phyloP scores from a whole-genome alignment of 2,329 filamentous ascomycete species.

The Curvularia spicifera region DNA sequence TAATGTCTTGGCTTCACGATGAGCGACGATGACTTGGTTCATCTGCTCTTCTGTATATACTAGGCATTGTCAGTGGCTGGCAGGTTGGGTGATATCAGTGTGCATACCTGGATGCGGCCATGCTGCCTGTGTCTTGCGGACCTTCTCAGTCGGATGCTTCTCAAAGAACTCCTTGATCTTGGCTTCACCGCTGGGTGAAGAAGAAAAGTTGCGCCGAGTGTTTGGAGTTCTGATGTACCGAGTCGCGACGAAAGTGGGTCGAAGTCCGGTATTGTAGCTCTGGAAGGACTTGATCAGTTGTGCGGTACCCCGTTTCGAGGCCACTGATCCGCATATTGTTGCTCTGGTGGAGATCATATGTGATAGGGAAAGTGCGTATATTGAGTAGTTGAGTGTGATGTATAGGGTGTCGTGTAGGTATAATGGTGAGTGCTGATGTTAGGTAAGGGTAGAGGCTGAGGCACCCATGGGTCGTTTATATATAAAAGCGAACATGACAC shows the following conservation, averaged over 20 bases:
- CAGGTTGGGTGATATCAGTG: neutral
- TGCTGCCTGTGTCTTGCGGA: conserved; percentile 55
- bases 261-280: conserved; percentile 37
- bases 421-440: conserved; percentile 21
- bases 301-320: conserved; percentile 47
- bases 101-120: conserved; percentile 44
- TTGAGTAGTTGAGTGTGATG: conserved; percentile 8
- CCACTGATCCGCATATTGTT: conserved; percentile 34
- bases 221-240: conserved; percentile 32
- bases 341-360: conserved; percentile 40
- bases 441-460: conserved; percentile 28
- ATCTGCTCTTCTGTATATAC: conserved; percentile 81
- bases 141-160: conserved; percentile 52
- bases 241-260: conserved; percentile 44
- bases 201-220: conserved; percentile 51
- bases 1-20: conserved; percentile 73
- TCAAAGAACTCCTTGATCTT: conserved; percentile 57
- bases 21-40: conserved; percentile 73
- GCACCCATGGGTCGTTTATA: conserved; percentile 38
- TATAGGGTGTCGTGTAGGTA: conserved; percentile 5
- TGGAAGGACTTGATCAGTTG: conserved; percentile 49
- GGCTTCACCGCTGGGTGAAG: conserved; percentile 39
- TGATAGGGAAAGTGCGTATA: conserved; percentile 17
- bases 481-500: conserved; percentile 33
- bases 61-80: conserved; percentile 32